Evolutionary conservation across 805 yeast species (phyloP).

Genomic region (Ascoidea tarda): DNA sequence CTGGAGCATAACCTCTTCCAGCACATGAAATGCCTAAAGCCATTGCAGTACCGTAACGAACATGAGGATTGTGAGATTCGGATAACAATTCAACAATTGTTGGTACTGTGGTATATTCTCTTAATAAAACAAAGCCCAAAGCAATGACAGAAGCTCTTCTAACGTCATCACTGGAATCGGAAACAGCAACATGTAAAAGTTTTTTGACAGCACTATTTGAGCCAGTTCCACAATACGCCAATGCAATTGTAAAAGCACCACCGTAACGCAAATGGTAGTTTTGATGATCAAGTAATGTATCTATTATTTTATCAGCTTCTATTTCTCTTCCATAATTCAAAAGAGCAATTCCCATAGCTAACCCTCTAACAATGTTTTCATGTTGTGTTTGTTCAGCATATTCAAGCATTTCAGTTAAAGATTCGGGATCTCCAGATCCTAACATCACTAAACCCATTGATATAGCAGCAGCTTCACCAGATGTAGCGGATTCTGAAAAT

Average conservation of each 20-base stretch:
- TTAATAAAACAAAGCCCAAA: conserved; percentile 79
- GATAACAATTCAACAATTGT: conserved; percentile 86
- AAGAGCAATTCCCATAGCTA: conserved; percentile 80
- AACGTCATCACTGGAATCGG: conserved; percentile 92
- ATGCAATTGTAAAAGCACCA: conserved; percentile 86
- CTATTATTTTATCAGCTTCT: conserved; percentile 57
- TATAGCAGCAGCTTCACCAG: conserved; percentile 93
- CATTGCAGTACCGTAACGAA: conserved; percentile 94
- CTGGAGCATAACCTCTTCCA: conserved; percentile 79
- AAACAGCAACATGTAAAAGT: conserved; percentile 83
- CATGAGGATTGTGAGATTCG: conserved; percentile 95
- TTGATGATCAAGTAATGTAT: conserved; percentile 54
- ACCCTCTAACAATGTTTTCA: conserved; percentile 88
- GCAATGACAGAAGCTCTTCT: conserved; percentile 92
- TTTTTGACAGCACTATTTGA: conserved; percentile 76
- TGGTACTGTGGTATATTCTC: conserved; percentile 89
- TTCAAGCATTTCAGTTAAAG: conserved; percentile 60
- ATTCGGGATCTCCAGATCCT: conserved; percentile 63
- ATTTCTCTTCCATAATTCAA: conserved; percentile 79
- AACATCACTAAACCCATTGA: conserved; percentile 94
- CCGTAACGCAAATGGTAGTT: conserved; percentile 85
- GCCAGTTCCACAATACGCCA: conserved; percentile 96
- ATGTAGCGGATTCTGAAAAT: conserved; percentile 81
- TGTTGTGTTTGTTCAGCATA: conserved; percentile 94
- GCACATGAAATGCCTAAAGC: conserved; percentile 97